Conservation (phyloP, 2,329 filamentous ascomycete species). For the Ophiostoma sp. region DNA sequence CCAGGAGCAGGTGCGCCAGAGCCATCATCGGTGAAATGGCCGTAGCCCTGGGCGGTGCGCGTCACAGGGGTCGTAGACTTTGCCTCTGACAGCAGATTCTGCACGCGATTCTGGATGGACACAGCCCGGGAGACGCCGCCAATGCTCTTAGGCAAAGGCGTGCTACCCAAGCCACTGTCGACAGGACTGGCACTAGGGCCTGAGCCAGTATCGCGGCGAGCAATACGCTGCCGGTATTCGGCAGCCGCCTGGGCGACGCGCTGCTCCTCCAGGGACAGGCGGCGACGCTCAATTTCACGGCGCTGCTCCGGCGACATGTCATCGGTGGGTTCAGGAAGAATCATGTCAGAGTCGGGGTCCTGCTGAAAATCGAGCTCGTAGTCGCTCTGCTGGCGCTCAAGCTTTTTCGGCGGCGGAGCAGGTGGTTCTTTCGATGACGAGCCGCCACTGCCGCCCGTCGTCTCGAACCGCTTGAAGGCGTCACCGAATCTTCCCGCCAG, state of each 20-base stretch:
- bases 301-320: slow-evolving; percentile 80
- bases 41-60: slow-evolving; percentile 80
- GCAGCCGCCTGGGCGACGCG: slow-evolving; percentile 83
- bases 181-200: not conserved
- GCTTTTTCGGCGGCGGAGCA: slow-evolving; percentile 40
- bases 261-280: slow-evolving; percentile 79
- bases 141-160: slow-evolving; percentile 44
- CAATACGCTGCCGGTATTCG: slow-evolving; percentile 74
- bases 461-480: slow-evolving; percentile 86
- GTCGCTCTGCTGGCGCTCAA: slow-evolving; percentile 55
- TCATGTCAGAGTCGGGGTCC: slow-evolving; percentile 53
- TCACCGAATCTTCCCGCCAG: slow-evolving; percentile 88
- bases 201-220: slow-evolving; percentile 47
- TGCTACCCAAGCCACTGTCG: slow-evolving; percentile 27
- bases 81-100: slow-evolving; percentile 76
- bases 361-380: slow-evolving; percentile 62
- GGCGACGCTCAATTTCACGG: slow-evolving; percentile 77
- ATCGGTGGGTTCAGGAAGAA: slow-evolving; percentile 56
- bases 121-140: slow-evolving; percentile 61
- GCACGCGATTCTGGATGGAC: slow-evolving; percentile 89
- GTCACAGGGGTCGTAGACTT: slow-evolving; percentile 53
- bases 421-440: not conserved
- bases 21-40: slow-evolving; percentile 61
- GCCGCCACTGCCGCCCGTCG: slow-evolving; percentile 33
- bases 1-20: slow-evolving; percentile 16